Percentiles rank a stretch among this genome's conserved stretches.
phyloP scores from a whole-genome alignment of 768 basidiomycete genomes.

The Psilocybe sp. region DNA sequence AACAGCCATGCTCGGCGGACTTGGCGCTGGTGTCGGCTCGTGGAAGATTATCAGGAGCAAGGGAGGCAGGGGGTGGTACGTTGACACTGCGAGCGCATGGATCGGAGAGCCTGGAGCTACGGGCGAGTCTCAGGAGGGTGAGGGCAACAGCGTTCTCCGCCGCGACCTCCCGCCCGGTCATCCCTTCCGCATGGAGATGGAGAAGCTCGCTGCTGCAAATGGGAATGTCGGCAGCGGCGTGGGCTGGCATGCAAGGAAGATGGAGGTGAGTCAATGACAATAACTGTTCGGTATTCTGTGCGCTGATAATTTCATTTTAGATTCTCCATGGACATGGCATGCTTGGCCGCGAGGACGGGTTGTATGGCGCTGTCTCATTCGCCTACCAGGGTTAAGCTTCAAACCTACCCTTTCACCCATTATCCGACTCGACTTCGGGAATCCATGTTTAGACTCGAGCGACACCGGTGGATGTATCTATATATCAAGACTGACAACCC shows the following conservation, averaged over 20 bases:
- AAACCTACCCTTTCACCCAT: not conserved
- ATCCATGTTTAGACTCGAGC: no score
- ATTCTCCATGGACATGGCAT: constrained; percentile 87
- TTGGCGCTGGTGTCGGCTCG: constrained; percentile 76
- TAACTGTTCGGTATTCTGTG: not conserved
- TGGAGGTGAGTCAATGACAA: constrained; percentile 69
- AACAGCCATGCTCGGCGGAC: constrained; percentile 60
- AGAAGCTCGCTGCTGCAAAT: constrained; percentile 71
- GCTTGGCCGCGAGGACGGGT: constrained; percentile 87
- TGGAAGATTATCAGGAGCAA: constrained; percentile 93
- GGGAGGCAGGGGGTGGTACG: constrained; percentile 94
- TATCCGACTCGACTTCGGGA: no score
- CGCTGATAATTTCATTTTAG: constrained; percentile 30
- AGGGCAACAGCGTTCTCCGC: constrained; percentile 38
- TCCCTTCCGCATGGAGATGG: constrained; percentile 69
- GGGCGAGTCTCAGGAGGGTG: constrained; percentile 14
- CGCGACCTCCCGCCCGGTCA: constrained; percentile 61
- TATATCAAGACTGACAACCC: no score
- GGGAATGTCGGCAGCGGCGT: constrained; percentile 89
- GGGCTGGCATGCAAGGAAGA: constrained; percentile 95
- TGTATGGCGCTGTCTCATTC: constrained; percentile 93
- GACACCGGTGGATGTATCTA: no score
- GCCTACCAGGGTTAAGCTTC: constrained; percentile 78
- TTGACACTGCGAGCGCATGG: constrained; percentile 87
- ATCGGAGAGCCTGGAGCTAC: constrained; percentile 39